Conservation (phyloP, 2,329 filamentous ascomycete genomes). For the Fusarium veterinarium region DNA sequence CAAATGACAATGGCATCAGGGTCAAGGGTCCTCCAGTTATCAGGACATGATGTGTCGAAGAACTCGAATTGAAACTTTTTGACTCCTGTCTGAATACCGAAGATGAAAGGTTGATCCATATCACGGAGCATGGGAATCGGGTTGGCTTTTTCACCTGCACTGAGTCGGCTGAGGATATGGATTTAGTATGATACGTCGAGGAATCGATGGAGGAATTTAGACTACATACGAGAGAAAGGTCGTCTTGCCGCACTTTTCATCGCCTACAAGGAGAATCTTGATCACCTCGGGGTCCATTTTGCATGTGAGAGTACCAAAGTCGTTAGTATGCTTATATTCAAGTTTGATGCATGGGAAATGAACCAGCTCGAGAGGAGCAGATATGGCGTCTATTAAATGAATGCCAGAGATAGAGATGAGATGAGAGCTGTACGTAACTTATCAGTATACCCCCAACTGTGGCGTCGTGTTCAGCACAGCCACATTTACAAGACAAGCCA, state of each 20-base stretch:
- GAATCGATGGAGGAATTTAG: constrained; percentile 17
- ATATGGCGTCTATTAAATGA: constrained; percentile 18
- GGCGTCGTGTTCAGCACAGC: constrained; percentile 16
- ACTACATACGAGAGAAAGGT: constrained; percentile 69
- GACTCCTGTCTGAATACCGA: constrained; percentile 60
- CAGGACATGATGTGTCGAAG: constrained; percentile 68
- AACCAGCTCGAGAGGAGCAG: background rate
- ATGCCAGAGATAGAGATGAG: constrained; percentile 35
- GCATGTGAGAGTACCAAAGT: background rate
- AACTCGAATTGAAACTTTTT: constrained; percentile 66
- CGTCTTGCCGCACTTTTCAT: constrained; percentile 69
- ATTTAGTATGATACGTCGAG: constrained; percentile 16
- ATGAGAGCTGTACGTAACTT: constrained; percentile 43
- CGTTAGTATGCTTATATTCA: background rate
- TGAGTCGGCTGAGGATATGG: constrained; percentile 60
- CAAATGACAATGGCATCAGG: constrained; percentile 70
- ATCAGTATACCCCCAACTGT: constrained; percentile 35
- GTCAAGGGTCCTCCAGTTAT: constrained; percentile 67
- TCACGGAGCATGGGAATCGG: constrained; percentile 65
- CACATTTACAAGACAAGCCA: constrained; percentile 34
- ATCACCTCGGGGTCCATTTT: constrained; percentile 61
- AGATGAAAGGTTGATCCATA: constrained; percentile 70
- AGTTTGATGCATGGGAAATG: background rate
- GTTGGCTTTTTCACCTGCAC: constrained; percentile 55
- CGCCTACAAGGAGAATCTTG: constrained; percentile 68